These are phyloP conservation scores for Cryptosporidium meleagridis DNA, from an alignment of 169 alveolate genomes.

Conservation along the genomic window DNA sequence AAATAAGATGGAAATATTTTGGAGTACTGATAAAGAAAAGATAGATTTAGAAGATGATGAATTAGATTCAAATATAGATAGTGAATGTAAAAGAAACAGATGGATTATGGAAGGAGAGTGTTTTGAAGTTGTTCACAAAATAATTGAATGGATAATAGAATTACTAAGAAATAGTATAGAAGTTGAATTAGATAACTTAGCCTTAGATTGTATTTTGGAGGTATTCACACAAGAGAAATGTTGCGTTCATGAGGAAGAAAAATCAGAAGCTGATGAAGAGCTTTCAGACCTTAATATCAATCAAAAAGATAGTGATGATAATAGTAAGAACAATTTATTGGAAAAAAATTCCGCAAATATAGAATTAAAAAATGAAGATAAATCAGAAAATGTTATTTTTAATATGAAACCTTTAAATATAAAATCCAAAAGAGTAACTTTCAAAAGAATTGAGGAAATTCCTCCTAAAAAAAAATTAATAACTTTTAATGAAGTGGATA, in stretches of 20 bases:
- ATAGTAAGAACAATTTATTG: neutral
- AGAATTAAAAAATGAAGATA: neutral
- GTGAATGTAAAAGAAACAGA: neutral
- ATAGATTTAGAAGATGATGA: neutral
- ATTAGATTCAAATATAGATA: neutral
- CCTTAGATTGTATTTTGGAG: constrained; percentile 33
- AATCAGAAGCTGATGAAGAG: neutral
- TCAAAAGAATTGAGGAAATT: constrained; percentile 19
- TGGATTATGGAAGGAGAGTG: constrained; percentile 20
- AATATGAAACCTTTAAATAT: neutral
- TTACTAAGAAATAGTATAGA: constrained; percentile 17
- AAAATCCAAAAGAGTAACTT: constrained; percentile 32
- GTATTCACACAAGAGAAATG: constrained; percentile 26
- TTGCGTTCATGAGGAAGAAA: neutral
- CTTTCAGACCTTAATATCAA: neutral
- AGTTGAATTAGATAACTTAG: constrained; percentile 8
- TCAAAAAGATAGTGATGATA: neutral
- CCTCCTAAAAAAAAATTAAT: neutral
- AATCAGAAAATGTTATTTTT: neutral
- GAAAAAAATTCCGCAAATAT: neutral
- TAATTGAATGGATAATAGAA: constrained; percentile 51
- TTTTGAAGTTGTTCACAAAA: constrained; percentile 21
- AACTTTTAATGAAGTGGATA: neutral
- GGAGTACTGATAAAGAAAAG: neutral
- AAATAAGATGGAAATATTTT: neutral